Conservation (phyloP, 1,284 basidiomycete genomes). For the Puccinia hordei region DNA sequence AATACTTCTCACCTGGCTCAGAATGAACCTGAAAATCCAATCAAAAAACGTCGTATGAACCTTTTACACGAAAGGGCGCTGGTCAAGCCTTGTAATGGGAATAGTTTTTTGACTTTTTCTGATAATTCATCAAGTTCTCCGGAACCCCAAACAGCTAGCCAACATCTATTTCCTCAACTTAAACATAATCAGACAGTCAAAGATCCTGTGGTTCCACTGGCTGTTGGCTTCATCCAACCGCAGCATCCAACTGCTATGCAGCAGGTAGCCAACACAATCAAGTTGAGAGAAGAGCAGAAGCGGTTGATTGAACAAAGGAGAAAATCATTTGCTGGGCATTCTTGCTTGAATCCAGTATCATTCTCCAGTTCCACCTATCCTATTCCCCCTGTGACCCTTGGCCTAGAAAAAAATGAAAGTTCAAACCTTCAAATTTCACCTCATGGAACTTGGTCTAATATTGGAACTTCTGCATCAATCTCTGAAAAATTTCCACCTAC, state of each 20-base stretch:
- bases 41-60: conserved; percentile 34
- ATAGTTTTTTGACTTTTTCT: neutral
- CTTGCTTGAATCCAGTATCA: conserved; percentile 31
- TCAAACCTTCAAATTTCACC: conserved; percentile 6
- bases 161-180: neutral
- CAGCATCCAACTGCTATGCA: conserved; percentile 30
- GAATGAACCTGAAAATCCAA: neutral
- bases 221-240: conserved; percentile 38
- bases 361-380: neutral
- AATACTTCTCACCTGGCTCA: neutral
- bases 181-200: neutral
- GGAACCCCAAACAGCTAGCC: neutral
- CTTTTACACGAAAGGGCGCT: conserved; percentile 28
- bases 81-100: neutral
- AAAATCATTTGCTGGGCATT: conserved; percentile 46
- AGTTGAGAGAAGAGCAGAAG: conserved; percentile 50
- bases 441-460: neutral
- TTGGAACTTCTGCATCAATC: conserved; percentile 17
- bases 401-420: neutral
- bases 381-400: neutral
- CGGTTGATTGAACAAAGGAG: conserved; percentile 44
- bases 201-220: conserved; percentile 28
- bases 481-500: conserved; percentile 13
- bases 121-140: conserved; percentile 22
- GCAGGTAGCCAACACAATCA: conserved; percentile 47